Percentiles rank a stretch among this genome's conserved stretches.
phyloP scores from a whole-genome alignment of 176 grass and related monocot species.

The Lolium multiflorum region DNA sequence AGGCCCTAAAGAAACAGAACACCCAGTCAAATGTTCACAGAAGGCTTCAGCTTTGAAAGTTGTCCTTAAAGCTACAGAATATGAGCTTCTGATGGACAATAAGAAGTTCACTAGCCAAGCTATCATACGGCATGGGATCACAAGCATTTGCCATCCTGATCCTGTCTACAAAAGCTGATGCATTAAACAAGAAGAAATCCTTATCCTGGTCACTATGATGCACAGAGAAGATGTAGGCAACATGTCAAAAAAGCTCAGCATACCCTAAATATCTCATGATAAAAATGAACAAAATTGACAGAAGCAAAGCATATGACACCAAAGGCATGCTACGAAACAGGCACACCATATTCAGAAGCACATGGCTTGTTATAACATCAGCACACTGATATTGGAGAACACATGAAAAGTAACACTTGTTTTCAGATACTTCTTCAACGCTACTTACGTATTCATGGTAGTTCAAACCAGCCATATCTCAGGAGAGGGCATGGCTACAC shows the following conservation, averaged over 20 bases:
- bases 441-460: neutral
- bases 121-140: too few relatives aligned
- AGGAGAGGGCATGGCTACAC: neutral
- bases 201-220: too few relatives aligned
- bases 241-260: neutral
- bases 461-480: slow-evolving; percentile 5
- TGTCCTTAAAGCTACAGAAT: neutral
- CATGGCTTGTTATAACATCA: neutral
- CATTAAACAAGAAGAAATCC: too few relatives aligned
- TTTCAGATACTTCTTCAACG: too few relatives aligned
- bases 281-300: neutral
- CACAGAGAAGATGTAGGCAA: too few relatives aligned
- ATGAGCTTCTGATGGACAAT: neutral
- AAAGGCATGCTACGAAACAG: neutral
- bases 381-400: neutral
- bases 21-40: too few relatives aligned
- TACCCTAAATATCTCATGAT: neutral
- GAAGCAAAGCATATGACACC: neutral
- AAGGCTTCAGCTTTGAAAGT: neutral
- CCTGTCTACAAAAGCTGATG: too few relatives aligned
- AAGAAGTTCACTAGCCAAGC: neutral
- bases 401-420: neutral
- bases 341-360: neutral
- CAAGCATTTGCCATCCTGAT: neutral
- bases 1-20: too few relatives aligned